phyloP scores from a whole-genome alignment of 306 rosid genomes.

The Dalbergia oliveri region DNA sequence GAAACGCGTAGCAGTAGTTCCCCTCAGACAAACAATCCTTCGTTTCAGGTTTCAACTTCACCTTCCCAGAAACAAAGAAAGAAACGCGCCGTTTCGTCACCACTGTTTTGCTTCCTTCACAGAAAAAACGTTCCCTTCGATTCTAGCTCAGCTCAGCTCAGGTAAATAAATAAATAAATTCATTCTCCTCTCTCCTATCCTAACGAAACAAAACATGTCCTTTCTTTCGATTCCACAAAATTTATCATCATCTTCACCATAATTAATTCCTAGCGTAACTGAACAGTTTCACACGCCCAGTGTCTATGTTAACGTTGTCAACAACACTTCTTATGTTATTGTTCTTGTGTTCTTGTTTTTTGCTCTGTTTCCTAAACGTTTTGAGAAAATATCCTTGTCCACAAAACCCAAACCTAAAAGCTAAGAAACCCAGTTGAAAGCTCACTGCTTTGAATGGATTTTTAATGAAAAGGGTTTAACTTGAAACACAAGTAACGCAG shows the following conservation, averaged over 20 bases:
- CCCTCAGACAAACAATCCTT: neutral
- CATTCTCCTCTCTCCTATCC: neutral
- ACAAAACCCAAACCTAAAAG: neutral
- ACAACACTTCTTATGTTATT: neutral
- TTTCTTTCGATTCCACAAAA: slow-evolving; percentile 12
- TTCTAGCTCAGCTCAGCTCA: neutral
- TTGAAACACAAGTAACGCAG: slow-evolving; percentile 26
- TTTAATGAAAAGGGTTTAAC: neutral
- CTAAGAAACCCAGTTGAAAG: slow-evolving; percentile 29
- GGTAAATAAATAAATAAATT: slow-evolving; percentile 12
- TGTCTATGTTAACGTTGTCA: slow-evolving; percentile 1
- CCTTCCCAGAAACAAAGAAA: slow-evolving; percentile 41
- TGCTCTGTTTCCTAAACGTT: slow-evolving; percentile 33
- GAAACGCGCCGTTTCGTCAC: slow-evolving; percentile 56
- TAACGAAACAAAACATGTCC: neutral
- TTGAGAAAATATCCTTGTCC: neutral
- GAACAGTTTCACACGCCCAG: neutral
- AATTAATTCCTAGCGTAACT: neutral
- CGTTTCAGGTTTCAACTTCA: slow-evolving; percentile 32
- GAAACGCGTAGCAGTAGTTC: slow-evolving; percentile 35
- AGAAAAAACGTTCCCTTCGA: neutral
- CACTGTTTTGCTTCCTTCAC: neutral
- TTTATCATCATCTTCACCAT: neutral
- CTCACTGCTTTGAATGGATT: slow-evolving; percentile 14
- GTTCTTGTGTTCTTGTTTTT: neutral